Conservation (phyloP, 371 early-diverging fungal species). For the Amoeboaphelidium protococcarum region DNA sequence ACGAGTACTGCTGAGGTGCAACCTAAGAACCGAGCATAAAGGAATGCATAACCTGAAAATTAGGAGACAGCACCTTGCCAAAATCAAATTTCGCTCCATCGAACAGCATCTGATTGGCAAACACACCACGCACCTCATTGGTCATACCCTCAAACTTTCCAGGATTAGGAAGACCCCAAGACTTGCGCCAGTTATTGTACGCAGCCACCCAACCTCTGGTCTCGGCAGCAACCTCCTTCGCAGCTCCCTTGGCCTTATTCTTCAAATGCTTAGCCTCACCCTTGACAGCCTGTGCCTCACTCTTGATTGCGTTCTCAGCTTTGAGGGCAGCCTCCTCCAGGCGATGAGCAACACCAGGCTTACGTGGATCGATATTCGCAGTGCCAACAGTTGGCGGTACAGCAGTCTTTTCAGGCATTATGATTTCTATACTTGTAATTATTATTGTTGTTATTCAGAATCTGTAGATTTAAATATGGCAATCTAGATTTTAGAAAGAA, state of each 20-base stretch:
- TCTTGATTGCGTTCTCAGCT: no score
- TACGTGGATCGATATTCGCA: no score
- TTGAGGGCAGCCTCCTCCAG: no score
- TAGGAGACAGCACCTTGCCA: conserved; percentile 57
- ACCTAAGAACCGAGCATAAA: conserved; percentile 70
- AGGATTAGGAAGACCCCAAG: background rate
- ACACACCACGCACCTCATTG: background rate
- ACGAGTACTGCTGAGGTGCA: conserved; percentile 5
- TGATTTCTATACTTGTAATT: no score
- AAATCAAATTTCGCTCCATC: conserved; percentile 87
- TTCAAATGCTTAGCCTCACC: background rate
- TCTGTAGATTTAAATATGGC: no score
- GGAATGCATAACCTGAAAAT: conserved; percentile 79
- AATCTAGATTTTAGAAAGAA: no score
- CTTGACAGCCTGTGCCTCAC: no score
- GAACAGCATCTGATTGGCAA: conserved; percentile 18
- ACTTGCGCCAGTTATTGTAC: background rate
- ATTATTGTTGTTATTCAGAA: no score
- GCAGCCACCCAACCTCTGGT: background rate
- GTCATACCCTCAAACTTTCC: background rate
- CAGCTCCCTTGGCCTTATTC: background rate
- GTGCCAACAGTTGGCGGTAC: no score
- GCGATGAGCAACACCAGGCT: background rate
- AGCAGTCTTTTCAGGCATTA: no score
- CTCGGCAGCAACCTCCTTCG: background rate